phyloP scores from a whole-genome alignment of 179 eudicot genomes.

The Nepenthes alata region DNA sequence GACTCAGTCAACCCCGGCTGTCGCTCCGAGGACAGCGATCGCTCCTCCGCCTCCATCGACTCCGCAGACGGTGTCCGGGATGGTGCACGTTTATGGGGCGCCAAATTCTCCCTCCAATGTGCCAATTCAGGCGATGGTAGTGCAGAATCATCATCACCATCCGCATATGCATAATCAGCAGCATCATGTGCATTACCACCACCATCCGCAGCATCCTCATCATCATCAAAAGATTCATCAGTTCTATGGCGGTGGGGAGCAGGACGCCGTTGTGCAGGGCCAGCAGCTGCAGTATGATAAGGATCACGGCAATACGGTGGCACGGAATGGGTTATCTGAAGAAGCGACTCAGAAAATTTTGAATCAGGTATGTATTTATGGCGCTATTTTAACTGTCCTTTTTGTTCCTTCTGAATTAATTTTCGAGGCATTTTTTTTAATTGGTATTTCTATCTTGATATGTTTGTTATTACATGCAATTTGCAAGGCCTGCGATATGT shows the following conservation, averaged over 20 bases:
- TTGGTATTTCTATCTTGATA: not conserved
- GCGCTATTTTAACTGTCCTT: not conserved
- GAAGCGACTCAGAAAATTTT: constrained; percentile 57
- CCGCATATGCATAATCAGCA: constrained; percentile 9
- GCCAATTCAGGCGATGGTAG: constrained; percentile 18
- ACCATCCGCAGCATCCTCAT: constrained; percentile 7
- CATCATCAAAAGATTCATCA: not conserved
- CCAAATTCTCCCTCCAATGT: constrained; percentile 17
- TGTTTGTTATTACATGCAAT: not conserved
- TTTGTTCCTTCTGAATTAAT: not conserved
- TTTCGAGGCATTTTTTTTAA: not conserved
- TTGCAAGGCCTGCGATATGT: not conserved
- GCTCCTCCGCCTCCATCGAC: constrained; percentile 24
- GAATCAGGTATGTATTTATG: constrained; percentile 43
- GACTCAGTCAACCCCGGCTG: constrained; percentile 10
- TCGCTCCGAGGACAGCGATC: constrained; percentile 12
- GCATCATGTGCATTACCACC: constrained; percentile 5
- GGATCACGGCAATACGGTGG: constrained; percentile 19
- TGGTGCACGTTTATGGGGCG: constrained; percentile 30
- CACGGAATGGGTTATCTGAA: constrained; percentile 46
- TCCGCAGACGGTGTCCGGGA: constrained; percentile 7
- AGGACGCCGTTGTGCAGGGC: constrained; percentile 11
- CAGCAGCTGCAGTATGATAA: constrained; percentile 10
- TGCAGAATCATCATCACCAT: constrained; percentile 2
- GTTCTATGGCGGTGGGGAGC: constrained; percentile 10